Conservation (phyloP, 352 stramenopile species). For the Phytophthora megakarya region DNA sequence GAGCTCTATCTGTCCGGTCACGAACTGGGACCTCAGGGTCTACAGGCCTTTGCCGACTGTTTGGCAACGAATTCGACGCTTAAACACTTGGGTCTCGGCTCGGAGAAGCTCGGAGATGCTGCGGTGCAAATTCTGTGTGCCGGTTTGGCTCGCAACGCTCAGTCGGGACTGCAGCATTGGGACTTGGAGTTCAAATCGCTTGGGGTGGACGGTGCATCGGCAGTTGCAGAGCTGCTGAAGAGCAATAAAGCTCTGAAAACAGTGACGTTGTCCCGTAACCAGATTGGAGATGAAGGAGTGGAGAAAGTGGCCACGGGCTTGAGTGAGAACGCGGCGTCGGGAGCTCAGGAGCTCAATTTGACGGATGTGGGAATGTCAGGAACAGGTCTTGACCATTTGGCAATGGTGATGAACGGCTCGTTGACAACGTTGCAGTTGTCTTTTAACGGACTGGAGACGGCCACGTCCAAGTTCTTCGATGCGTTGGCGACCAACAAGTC, state of each 20-base stretch:
- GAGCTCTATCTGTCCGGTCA: conserved; percentile 84
- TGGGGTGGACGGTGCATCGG: conserved; percentile 41
- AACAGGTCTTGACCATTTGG: conserved; percentile 50
- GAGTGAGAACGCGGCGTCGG: conserved; percentile 35
- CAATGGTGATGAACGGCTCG: conserved; percentile 45
- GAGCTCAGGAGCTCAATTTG: conserved; percentile 45
- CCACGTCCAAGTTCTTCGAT: conserved; percentile 56
- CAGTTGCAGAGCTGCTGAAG: conserved; percentile 59
- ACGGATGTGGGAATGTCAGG: conserved; percentile 59
- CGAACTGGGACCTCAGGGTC: conserved; percentile 41
- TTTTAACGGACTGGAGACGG: conserved; percentile 60
- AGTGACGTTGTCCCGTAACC: conserved; percentile 69
- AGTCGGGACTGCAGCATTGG: conserved; percentile 60
- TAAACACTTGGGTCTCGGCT: conserved; percentile 67
- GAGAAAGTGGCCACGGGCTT: conserved; percentile 45
- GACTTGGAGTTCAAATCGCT: conserved; percentile 81
- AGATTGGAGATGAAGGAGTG: conserved; percentile 52
- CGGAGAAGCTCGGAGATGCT: conserved; percentile 60
- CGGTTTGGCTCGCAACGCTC: conserved; percentile 56
- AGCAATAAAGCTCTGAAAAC: conserved; percentile 49
- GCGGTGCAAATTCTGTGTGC: conserved; percentile 50
- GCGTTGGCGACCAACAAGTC: conserved; percentile 64
- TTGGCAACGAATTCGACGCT: conserved; percentile 72
- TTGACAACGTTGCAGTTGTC: conserved; percentile 70
- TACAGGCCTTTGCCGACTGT: conserved; percentile 67